Base-by-base conservation (phyloP, 129 eudicot genomes). In the Smallanthus sonchifolius region DNA sequence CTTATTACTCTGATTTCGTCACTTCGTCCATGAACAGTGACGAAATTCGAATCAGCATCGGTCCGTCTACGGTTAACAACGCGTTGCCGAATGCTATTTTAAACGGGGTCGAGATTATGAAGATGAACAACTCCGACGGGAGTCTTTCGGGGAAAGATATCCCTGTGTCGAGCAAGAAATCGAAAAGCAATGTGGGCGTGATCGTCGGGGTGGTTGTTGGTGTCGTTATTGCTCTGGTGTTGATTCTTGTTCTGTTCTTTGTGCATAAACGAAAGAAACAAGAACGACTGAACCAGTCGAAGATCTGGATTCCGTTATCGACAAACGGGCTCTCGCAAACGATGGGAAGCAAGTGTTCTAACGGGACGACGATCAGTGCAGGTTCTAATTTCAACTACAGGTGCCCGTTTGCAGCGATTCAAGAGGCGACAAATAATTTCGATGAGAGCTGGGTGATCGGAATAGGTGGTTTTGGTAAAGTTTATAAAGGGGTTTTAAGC, bases 381-480 rank as follows among this genome's bases (percentile, higher is more conserved):
- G 87, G 77, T 37, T 84, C 95, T 1, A 88, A 90, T 66, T 75
- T 86, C 68, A 86, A 88, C 62, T 90, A 90, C 38, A 88, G 96
- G 28, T 81, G 87, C 68, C 96, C 96, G 45, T 94, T 94, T 75
- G 85, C 83, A 8, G 92, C 96, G 3, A 79, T 94, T 66, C 89
- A 83, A 75, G 98, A 93, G 51, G 98, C 96, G 0, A 90, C 98
- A 3, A 90, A 87, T 66, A 86, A 76, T 73, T 93, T 93, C 42
- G 98, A 93, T 35, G 98, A 93, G 78, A 90, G 87, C 77, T 72
- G 86, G 92, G 91, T 86, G 55, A 86, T 93, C 30, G 98, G 98
- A 0, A 82, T 93, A 9, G 98, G 98, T 43, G 98, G 98, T 9
- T 93, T 93, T 40, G 98, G 98, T 52, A 93, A 88, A 72, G 98